phyloP scores from a whole-genome alignment of 2,329 filamentous ascomycete species.

The Fusarium globosum region DNA sequence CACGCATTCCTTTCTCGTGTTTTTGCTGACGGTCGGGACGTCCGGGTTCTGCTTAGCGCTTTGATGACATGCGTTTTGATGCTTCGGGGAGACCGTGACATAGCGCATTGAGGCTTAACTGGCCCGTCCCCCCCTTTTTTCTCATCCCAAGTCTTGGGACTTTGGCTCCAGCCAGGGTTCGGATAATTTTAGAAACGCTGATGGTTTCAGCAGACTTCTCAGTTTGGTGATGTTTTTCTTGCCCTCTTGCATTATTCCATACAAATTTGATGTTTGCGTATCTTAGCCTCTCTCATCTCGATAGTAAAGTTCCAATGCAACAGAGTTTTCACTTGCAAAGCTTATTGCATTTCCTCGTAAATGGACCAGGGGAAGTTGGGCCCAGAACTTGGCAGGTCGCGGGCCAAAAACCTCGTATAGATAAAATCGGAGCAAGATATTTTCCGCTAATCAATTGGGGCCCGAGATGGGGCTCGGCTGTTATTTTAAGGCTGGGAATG shows the following conservation, averaged over 20 bases:
- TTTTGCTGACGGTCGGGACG: not conserved
- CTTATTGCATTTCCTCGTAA: slow-evolving; percentile 8
- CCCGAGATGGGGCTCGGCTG: not conserved
- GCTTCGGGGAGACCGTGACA: slow-evolving; percentile 27
- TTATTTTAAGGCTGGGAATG: slow-evolving; percentile 9
- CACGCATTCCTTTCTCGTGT: not conserved
- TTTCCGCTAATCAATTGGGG: slow-evolving; percentile 24
- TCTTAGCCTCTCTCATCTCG: not conserved
- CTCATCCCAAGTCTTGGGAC: slow-evolving; percentile 15
- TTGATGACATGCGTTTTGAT: slow-evolving; percentile 7
- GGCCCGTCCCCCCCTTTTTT: not conserved
- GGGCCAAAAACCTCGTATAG: slow-evolving; percentile 19
- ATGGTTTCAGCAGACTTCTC: not conserved
- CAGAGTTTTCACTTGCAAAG: slow-evolving; percentile 7
- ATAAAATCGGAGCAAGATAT: slow-evolving; percentile 12
- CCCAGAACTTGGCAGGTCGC: not conserved
- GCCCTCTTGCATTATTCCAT: not conserved
- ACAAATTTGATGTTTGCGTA: not conserved
- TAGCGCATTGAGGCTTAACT: slow-evolving; percentile 21
- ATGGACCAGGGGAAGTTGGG: not conserved
- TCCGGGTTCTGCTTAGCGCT: slow-evolving; percentile 20
- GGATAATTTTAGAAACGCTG: slow-evolving; percentile 9
- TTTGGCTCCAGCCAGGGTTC: not conserved
- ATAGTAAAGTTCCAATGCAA: not conserved
- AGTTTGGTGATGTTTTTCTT: not conserved